A percentile compares a stretch with the other conserved stretches of the same genome.
Conservation (phyloP, 139 green algal genomes). For the Yamagishiella unicocca region DNA sequence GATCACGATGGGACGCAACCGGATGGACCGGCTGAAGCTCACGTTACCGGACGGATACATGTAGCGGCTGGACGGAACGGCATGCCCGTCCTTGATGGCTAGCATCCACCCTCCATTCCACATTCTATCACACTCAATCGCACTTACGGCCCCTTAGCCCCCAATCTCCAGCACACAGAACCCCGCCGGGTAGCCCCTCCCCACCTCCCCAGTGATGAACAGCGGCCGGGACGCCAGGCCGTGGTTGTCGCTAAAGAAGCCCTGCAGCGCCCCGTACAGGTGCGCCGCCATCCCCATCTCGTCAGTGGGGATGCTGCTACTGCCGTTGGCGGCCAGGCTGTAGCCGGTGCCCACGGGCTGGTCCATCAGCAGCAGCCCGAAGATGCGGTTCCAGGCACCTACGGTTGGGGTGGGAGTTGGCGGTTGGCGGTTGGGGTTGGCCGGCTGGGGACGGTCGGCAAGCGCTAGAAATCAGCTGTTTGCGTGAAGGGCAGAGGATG, state of each 20-base stretch:
- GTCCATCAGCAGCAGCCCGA: conserved; percentile 69
- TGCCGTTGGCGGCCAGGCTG: conserved; percentile 24
- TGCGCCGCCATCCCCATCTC: conserved; percentile 68
- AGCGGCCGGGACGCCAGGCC: conserved; percentile 57
- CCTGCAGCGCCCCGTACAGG: conserved; percentile 65
- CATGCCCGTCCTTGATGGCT: too few species aligned
- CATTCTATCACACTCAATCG: too few species aligned
- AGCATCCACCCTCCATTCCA: too few species aligned
- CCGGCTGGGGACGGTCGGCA: not conserved
- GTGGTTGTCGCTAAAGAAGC: conserved; percentile 51
- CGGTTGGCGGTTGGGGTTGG: not conserved
- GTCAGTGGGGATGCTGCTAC: conserved; percentile 58
- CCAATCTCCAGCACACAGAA: not conserved
- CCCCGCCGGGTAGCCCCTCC: too few species aligned
- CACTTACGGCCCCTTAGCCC: too few species aligned
- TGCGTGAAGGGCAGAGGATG: too few species aligned
- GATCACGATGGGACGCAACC: too few species aligned
- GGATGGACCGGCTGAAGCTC: too few species aligned
- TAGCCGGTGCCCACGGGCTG: conserved; percentile 58
- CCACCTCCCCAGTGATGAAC: conserved; percentile 71
- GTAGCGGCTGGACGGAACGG: too few species aligned
- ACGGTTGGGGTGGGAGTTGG: too few species aligned
- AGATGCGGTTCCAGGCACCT: conserved; percentile 59
- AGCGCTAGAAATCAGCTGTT: too few species aligned
- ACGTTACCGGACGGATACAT: too few species aligned